phyloP scores from a whole-genome alignment of 768 basidiomycete genomes.

The Paxillus rubicundulus region DNA sequence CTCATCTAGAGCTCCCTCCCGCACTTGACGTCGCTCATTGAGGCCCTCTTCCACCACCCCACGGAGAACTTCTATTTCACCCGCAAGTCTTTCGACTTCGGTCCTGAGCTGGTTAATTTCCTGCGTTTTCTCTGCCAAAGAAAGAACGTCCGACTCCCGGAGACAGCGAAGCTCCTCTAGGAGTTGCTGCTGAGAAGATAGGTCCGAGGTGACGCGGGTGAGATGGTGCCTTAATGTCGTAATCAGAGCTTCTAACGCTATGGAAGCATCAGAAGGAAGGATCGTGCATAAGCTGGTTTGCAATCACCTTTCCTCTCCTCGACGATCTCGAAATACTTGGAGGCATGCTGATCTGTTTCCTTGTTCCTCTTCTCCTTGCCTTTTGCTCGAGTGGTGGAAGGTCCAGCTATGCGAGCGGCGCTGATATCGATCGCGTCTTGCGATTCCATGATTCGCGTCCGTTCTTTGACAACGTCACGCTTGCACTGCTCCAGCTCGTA shows the following conservation, averaged over 20 bases:
- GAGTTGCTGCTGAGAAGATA: constrained; percentile 72
- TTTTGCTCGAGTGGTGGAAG: constrained; percentile 23
- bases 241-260: constrained; percentile 82
- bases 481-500: constrained; percentile 82
- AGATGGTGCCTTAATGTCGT: constrained; percentile 71
- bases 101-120: constrained; percentile 67
- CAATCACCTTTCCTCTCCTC: constrained; percentile 85
- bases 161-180: constrained; percentile 63
- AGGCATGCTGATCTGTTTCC: constrained; percentile 37
- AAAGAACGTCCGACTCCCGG: constrained; percentile 59
- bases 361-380: constrained; percentile 32
- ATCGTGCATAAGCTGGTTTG: not conserved
- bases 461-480: constrained; percentile 70
- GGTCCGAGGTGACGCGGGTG: constrained; percentile 71
- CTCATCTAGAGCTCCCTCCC: constrained; percentile 38
- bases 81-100: constrained; percentile 78
- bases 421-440: constrained; percentile 38
- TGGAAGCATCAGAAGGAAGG: constrained; percentile 10
- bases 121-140: constrained; percentile 55
- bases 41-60: constrained; percentile 87
- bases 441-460: constrained; percentile 58
- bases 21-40: constrained; percentile 59
- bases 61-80: constrained; percentile 84
- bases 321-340: constrained; percentile 72
- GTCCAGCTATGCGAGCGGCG: constrained; percentile 11